These are phyloP conservation scores for Pholiota conissans DNA, from an alignment of 768 basidiomycete species.

Conservation along the genomic window DNA sequence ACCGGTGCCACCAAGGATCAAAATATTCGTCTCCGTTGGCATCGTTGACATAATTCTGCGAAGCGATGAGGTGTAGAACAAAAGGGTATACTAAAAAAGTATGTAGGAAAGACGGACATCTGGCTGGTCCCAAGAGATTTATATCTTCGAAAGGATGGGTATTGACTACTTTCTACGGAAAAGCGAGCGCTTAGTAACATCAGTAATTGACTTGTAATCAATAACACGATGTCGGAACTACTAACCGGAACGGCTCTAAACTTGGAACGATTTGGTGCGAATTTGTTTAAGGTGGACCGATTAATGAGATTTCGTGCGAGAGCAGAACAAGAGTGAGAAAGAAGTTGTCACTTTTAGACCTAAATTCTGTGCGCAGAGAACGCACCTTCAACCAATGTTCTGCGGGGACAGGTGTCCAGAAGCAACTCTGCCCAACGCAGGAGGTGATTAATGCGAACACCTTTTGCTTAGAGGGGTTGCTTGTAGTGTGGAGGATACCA, in stretches of 20 bases:
- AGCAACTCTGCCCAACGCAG: no score
- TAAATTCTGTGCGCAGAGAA: no score
- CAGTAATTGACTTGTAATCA: background rate
- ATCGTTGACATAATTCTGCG: background rate
- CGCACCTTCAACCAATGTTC: no score
- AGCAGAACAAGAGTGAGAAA: no score
- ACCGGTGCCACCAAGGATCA: conserved; percentile 3
- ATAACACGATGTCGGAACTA: background rate
- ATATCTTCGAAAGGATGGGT: background rate
- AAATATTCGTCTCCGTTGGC: background rate
- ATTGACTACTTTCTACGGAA: background rate
- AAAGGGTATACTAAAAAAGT: background rate
- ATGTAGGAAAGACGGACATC: background rate
- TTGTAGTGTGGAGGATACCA: no score
- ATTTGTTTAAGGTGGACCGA: background rate
- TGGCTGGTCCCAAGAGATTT: background rate
- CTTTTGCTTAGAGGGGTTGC: no score
- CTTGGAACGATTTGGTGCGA: background rate
- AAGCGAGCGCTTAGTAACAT: background rate
- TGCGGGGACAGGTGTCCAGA: no score
- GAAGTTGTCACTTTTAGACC: no score
- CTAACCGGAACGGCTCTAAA: background rate
- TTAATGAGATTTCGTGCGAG: background rate
- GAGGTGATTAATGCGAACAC: no score
- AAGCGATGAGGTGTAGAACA: background rate